Conservation (phyloP, 129 eudicot genomes). For the Lactuca sativa region DNA sequence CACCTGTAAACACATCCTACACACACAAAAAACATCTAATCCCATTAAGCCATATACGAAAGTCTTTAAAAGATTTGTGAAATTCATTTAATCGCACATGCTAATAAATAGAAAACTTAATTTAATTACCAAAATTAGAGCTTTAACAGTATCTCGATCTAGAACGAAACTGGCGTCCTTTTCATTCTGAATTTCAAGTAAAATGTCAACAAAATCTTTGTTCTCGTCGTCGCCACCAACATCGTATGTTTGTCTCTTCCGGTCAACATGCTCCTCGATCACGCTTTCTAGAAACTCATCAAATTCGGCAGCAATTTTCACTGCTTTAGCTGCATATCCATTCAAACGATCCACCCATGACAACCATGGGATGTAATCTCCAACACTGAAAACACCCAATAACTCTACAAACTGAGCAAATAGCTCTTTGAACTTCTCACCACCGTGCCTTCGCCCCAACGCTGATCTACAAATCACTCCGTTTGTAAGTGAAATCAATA, state of each 20-base stretch:
- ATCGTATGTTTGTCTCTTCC: neutral
- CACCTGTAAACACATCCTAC: slow-evolving; percentile 44
- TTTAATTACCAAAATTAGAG: slow-evolving; percentile 38
- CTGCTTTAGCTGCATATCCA: slow-evolving; percentile 32
- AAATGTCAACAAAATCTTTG: slow-evolving; percentile 48
- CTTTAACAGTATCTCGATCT: slow-evolving; percentile 45
- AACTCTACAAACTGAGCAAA: slow-evolving; percentile 34
- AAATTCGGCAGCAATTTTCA: slow-evolving; percentile 27
- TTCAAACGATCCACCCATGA: slow-evolving; percentile 33
- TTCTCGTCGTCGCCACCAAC: slow-evolving; percentile 22
- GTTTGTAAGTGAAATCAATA: slow-evolving; percentile 19
- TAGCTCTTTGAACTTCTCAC: slow-evolving; percentile 27
- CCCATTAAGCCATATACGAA: no score
- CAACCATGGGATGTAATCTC: slow-evolving; percentile 51
- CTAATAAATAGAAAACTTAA: no score
- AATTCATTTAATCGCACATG: no score
- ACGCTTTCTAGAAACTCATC: slow-evolving; percentile 41
- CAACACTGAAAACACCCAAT: slow-evolving; percentile 36
- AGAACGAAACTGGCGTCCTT: slow-evolving; percentile 24
- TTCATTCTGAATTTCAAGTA: slow-evolving; percentile 38
- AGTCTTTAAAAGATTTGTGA: no score
- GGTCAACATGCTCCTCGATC: slow-evolving; percentile 31
- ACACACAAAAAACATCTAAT: neutral
- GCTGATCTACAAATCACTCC: slow-evolving; percentile 44
- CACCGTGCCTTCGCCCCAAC: slow-evolving; percentile 37